These are phyloP conservation scores for Pleomassaria siparia DNA, from an alignment of 2,329 filamentous ascomycete genomes.

Conservation along the genomic window DNA sequence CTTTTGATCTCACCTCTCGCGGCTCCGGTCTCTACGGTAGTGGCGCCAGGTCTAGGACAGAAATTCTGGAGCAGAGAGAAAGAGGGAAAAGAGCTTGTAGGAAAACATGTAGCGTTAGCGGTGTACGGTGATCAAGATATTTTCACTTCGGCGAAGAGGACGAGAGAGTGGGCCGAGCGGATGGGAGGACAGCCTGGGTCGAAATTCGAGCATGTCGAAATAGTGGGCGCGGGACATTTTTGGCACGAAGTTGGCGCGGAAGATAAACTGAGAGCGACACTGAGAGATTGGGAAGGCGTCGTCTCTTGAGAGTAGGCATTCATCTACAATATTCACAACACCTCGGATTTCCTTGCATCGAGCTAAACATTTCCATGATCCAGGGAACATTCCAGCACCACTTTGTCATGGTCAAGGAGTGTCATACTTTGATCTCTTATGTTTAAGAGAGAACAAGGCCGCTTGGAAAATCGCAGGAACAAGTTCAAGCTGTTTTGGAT, in stretches of 20 bases:
- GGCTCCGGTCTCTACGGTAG: slow-evolving; percentile 43
- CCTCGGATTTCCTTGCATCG: not conserved
- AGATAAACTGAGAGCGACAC: slow-evolving; percentile 39
- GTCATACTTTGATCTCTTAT: too few species aligned
- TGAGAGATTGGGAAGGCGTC: slow-evolving; percentile 45
- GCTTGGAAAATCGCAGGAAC: too few species aligned
- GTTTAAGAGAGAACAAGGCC: too few species aligned
- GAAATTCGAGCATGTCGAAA: slow-evolving; percentile 46
- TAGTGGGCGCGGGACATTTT: slow-evolving; percentile 55
- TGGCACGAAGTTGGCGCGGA: slow-evolving; percentile 49
- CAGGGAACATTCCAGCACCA: too few species aligned
- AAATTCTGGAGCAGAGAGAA: slow-evolving; percentile 28
- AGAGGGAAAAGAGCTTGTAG: slow-evolving; percentile 21
- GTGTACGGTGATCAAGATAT: slow-evolving; percentile 75
- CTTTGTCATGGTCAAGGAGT: too few species aligned
- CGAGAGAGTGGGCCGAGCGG: slow-evolving; percentile 65
- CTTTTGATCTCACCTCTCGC: slow-evolving; percentile 52
- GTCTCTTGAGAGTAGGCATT: not conserved
- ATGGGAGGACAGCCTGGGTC: slow-evolving; percentile 44
- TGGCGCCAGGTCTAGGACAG: slow-evolving; percentile 32
- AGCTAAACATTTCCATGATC: too few species aligned
- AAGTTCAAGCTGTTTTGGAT: too few species aligned
- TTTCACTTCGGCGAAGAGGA: slow-evolving; percentile 68
- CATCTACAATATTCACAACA: not conserved
- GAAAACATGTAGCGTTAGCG: slow-evolving; percentile 56